Base-by-base conservation (phyloP, 345 rosid species). In the Bruguiera gymnorhiza region DNA sequence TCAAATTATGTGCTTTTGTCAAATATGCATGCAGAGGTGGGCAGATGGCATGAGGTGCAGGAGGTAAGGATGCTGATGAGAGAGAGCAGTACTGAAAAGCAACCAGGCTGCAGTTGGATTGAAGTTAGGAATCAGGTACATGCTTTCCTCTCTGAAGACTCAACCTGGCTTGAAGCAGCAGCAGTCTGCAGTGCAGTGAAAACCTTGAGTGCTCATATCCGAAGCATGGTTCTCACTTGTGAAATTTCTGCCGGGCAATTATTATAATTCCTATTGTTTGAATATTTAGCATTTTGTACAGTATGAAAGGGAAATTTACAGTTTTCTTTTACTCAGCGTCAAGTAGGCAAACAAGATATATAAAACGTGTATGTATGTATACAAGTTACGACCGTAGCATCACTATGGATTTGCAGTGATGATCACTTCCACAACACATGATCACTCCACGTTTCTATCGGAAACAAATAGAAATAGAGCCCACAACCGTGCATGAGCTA, bases 81-180 rank as follows among this genome's bases (percentile, higher is more conserved):
- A 6, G 68, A 57, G 6, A 24, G 36, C 21, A 24, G 37, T 24
- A n/a, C 50, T 8, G 60, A 34, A 20, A 74, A 74, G 31, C 73
- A 68, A 23, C 63, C 77, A 4, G 77, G 77, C 16, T 62, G 69
- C 72, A 74, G 77, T 56, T 74, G 77, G 77, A 56, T 74, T 59
- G 76, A 73, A 53, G 24, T 73, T 10, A 46, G 61, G 36, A 73
- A 66, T 52, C 66, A 66, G 20, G 71, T 73, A 16, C 54, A 60
- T 60, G 23, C 61, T 19, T 73, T 73, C 61, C 60, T 66, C 8
- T 66, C 71, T 13, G 30, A 54, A 7, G 65, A 66, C 24, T 73
- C 53, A 18, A 59, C 54, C 21, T 48, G 6, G 61, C 26, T 26
- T 7, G 36, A 15, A 55, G 16, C 53, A 51, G 29, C 62, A 23